Percentiles rank a stretch among this genome's conserved stretches.
Evolutionary conservation across 2,329 filamentous ascomycete genomes (phyloP).

Genomic region (Penicillium sp.): DNA sequence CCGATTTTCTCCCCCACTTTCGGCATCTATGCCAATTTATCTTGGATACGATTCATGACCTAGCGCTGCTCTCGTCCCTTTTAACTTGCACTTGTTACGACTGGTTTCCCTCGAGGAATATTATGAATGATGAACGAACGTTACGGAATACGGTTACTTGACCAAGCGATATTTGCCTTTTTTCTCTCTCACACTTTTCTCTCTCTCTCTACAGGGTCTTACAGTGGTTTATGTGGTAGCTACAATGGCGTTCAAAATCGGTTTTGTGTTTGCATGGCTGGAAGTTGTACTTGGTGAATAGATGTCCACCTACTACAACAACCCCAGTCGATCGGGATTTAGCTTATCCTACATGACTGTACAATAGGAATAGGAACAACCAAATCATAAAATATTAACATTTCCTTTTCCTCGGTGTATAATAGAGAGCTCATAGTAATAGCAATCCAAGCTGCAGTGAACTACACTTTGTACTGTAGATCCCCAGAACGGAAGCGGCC

Average conservation of each 20-base stretch:
- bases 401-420: background rate
- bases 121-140: constrained; percentile 9
- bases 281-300: background rate
- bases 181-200: constrained; percentile 6
- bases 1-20: constrained; percentile 8
- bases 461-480: background rate
- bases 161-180: constrained; percentile 8
- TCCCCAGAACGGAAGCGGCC: background rate
- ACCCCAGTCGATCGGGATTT: background rate
- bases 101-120: constrained; percentile 5
- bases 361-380: constrained; percentile 21
- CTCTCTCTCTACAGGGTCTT: background rate
- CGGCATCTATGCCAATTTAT: background rate
- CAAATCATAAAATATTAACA: background rate
- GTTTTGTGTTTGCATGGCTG: background rate
- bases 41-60: constrained; percentile 28
- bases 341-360: constrained; percentile 19
- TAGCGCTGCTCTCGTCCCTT: constrained; percentile 16
- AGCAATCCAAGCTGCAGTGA: background rate
- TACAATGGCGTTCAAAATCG: constrained; percentile 19
- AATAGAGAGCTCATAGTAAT: background rate
- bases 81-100: constrained; percentile 19
- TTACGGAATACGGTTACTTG: constrained; percentile 5
- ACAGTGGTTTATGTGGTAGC: background rate
- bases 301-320: background rate